phyloP scores from a whole-genome alignment of 495 filamentous ascomycete genomes.

The Apodospora peruviana region DNA sequence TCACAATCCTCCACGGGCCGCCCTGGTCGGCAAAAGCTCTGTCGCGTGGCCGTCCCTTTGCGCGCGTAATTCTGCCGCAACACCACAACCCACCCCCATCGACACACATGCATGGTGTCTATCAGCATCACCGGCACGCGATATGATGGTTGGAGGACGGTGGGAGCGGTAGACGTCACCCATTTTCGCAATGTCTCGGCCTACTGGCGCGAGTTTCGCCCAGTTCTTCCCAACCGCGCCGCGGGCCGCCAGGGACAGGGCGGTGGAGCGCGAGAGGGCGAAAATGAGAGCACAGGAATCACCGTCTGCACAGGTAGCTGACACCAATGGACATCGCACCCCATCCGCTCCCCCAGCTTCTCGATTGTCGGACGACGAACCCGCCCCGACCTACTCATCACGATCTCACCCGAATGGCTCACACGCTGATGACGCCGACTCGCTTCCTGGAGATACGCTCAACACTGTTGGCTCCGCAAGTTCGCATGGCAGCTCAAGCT shows the following conservation, averaged over 20 bases:
- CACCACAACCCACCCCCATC: slow-evolving; percentile 8
- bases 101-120: slow-evolving; percentile 37
- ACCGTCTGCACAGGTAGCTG: slow-evolving; percentile 18
- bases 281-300: slow-evolving; percentile 29
- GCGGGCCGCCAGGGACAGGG: slow-evolving; percentile 49
- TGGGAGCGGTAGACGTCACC: slow-evolving; percentile 40
- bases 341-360: slow-evolving; percentile 8
- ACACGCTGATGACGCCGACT: slow-evolving; percentile 42
- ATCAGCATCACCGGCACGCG: slow-evolving; percentile 32
- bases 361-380: slow-evolving; percentile 11
- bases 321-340: slow-evolving; percentile 17
- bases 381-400: slow-evolving; percentile 11
- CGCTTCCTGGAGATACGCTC: slow-evolving; percentile 53
- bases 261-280: slow-evolving; percentile 47
- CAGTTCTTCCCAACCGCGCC: slow-evolving; percentile 89
- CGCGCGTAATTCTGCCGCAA: slow-evolving; percentile 21
- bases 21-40: slow-evolving; percentile 16
- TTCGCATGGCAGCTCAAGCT: slow-evolving; percentile 58
- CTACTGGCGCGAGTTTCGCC: slow-evolving; percentile 72
- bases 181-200: slow-evolving; percentile 66
- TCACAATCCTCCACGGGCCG: slow-evolving; percentile 1
- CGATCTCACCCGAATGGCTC: slow-evolving; percentile 25
- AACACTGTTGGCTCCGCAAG: slow-evolving; percentile 62
- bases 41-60: slow-evolving; percentile 22
- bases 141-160: slow-evolving; percentile 52